These are phyloP conservation scores for Alternaria sp. DNA, from an alignment of 2,329 filamentous ascomycete genomes.

Conservation along the genomic window DNA sequence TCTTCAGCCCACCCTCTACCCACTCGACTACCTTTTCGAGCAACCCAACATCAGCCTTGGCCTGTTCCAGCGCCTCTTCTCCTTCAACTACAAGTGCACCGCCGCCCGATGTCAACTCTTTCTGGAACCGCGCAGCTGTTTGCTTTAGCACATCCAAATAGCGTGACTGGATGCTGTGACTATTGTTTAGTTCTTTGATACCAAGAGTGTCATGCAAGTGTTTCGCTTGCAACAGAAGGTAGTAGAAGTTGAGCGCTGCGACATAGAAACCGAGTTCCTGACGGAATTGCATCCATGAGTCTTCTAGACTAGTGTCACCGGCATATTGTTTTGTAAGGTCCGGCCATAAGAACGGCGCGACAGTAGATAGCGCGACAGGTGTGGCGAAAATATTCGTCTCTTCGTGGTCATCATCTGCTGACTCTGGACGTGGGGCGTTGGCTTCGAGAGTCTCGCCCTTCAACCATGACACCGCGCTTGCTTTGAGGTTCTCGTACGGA, in stretches of 20 bases:
- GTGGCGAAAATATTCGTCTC: slow-evolving; percentile 56
- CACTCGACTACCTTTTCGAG: slow-evolving; percentile 48
- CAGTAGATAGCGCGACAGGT: slow-evolving; percentile 56
- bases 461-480: slow-evolving; percentile 67
- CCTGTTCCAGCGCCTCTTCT: slow-evolving; percentile 45
- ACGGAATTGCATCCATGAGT: slow-evolving; percentile 57
- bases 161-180: slow-evolving; percentile 52
- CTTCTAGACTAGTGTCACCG: slow-evolving; percentile 30
- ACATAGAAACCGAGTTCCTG: slow-evolving; percentile 65
- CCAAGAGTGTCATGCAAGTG: slow-evolving; percentile 59
- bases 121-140: slow-evolving; percentile 47
- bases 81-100: slow-evolving; percentile 51
- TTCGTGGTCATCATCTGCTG: slow-evolving; percentile 21
- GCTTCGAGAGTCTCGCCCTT: slow-evolving; percentile 67
- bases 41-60: slow-evolving; percentile 45
- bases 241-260: slow-evolving; percentile 67
- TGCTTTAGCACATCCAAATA: slow-evolving; percentile 56
- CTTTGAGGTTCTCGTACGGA: slow-evolving; percentile 63
- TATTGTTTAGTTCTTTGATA: slow-evolving; percentile 55
- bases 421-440: slow-evolving; percentile 36
- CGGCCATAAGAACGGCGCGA: slow-evolving; percentile 64
- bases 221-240: slow-evolving; percentile 62
- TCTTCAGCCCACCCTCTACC: slow-evolving; percentile 30
- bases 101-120: slow-evolving; percentile 47
- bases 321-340: slow-evolving; percentile 56